These are phyloP conservation scores for Naganishia randhawae DNA, from an alignment of 768 basidiomycete species.

Conservation along the genomic window DNA sequence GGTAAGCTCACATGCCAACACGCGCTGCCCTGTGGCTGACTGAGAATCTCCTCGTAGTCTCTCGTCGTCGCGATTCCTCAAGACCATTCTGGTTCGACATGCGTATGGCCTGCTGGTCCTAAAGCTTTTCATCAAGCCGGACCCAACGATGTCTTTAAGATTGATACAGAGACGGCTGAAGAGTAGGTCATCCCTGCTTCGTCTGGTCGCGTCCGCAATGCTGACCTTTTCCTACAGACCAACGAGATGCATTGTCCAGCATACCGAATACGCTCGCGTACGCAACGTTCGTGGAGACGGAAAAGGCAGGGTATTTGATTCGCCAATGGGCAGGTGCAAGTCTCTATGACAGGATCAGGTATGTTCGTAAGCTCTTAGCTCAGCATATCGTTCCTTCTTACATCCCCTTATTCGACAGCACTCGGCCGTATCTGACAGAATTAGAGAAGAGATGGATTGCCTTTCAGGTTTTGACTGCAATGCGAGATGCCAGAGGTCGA, in stretches of 20 bases:
- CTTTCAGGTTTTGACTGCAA: conserved; percentile 80
- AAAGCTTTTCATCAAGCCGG: conserved; percentile 94
- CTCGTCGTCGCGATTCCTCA: conserved; percentile 68
- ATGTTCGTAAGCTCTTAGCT: conserved; percentile 35
- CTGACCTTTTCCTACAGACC: conserved; percentile 7
- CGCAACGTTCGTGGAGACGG: conserved; percentile 86
- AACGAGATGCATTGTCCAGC: conserved; percentile 71
- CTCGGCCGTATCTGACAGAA: conserved; percentile 82
- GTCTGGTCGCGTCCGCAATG: conserved; percentile 10
- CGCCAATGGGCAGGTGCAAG: conserved; percentile 92
- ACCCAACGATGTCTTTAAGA: conserved; percentile 73
- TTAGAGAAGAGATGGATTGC: conserved; percentile 98
- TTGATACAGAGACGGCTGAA: conserved; percentile 74
- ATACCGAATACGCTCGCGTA: conserved; percentile 85
- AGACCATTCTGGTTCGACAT: conserved; percentile 85
- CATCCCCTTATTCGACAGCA: conserved; percentile 56
- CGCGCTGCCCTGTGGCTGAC: background rate
- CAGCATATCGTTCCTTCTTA: background rate
- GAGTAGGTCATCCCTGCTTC: conserved; percentile 51
- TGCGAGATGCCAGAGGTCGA: conserved; percentile 74
- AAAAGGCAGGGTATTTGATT: conserved; percentile 90
- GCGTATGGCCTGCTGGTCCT: conserved; percentile 76
- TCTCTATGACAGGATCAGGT: conserved; percentile 97
- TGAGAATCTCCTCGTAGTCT: conserved; percentile 53
- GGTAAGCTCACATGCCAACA: conserved; percentile 55